phyloP scores from a whole-genome alignment of 164 flowering plant species.

The Vitis rupestris region DNA sequence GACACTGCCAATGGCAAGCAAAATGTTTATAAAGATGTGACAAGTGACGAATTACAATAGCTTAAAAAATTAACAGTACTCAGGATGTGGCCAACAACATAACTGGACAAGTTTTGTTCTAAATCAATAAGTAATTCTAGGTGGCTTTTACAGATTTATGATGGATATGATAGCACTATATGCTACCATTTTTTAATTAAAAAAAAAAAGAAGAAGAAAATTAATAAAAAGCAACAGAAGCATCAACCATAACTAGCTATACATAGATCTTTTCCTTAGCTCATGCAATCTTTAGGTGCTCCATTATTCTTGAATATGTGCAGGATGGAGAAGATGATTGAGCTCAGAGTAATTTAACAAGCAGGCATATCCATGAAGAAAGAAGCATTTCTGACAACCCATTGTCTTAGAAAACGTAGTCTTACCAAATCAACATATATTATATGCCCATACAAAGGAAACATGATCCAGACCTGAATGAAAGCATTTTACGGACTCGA shows the following conservation, averaged over 20 bases:
- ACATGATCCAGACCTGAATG: conserved; percentile 66
- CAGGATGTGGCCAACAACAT: no score
- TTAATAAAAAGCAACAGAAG: background rate
- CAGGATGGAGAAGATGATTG: background rate
- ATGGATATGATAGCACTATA: background rate
- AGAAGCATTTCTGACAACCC: background rate
- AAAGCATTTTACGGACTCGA: conserved; percentile 86
- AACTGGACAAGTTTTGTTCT: no score
- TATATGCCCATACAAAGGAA: background rate
- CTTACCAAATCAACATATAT: background rate
- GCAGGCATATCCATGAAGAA: background rate
- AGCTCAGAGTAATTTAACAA: background rate
- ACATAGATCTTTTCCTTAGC: background rate
- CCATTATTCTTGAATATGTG: background rate
- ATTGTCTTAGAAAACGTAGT: background rate
- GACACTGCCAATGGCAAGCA: conserved; percentile 58
- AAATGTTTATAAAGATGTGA: background rate
- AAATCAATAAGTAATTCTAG: no score
- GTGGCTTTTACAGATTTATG: no score
- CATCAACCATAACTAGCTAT: background rate
- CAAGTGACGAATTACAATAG: background rate
- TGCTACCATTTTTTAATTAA: background rate
- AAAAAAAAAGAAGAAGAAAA: background rate
- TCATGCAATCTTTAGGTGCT: background rate
- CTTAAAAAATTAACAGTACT: background rate